Percentiles rank a stretch among this genome's conserved stretches.
phyloP scores from a whole-genome alignment of 1,284 basidiomycete genomes.

The Papiliotrema fonsecae region DNA sequence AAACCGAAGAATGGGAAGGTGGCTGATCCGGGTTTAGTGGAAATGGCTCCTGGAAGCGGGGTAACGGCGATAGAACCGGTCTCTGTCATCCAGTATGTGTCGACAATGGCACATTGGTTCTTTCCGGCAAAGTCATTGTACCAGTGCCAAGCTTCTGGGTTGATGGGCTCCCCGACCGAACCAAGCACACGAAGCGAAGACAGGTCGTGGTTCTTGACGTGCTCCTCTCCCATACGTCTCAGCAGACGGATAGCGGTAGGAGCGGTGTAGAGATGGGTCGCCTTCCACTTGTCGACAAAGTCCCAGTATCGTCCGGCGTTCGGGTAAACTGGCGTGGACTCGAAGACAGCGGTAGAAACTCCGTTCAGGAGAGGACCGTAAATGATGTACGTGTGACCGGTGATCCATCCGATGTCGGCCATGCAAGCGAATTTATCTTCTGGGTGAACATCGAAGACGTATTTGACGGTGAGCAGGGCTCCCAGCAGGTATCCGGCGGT shows the following conservation, averaged over 20 bases:
- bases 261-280: slow-evolving; percentile 92
- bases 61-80: slow-evolving; percentile 94
- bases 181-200: slow-evolving; percentile 81
- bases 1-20: slow-evolving; percentile 98
- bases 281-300: slow-evolving; percentile 83
- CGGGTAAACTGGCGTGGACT: slow-evolving; percentile 95
- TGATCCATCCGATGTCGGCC: slow-evolving; percentile 99
- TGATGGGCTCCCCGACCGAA: slow-evolving; percentile 95
- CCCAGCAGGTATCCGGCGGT: slow-evolving; percentile 91
- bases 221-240: slow-evolving; percentile 78
- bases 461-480: slow-evolving; percentile 86
- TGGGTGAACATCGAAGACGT: slow-evolving; percentile 92
- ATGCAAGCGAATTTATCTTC: slow-evolving; percentile 93
- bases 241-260: slow-evolving; percentile 85
- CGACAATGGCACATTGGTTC: slow-evolving; percentile 87
- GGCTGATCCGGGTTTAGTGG: slow-evolving; percentile 93
- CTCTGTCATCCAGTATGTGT: slow-evolving; percentile 97
- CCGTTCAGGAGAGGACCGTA: slow-evolving; percentile 89
- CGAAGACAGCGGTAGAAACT: slow-evolving; percentile 88
- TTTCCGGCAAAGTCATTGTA: slow-evolving; percentile 87
- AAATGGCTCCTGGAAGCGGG: slow-evolving; percentile 89
- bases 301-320: slow-evolving; percentile 96
- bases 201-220: slow-evolving; percentile 81
- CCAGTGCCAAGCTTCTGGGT: slow-evolving; percentile 99
- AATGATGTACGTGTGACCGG: slow-evolving; percentile 95